Conservation (phyloP, 495 filamentous ascomycete genomes). For the Endocarpon pusillum region DNA sequence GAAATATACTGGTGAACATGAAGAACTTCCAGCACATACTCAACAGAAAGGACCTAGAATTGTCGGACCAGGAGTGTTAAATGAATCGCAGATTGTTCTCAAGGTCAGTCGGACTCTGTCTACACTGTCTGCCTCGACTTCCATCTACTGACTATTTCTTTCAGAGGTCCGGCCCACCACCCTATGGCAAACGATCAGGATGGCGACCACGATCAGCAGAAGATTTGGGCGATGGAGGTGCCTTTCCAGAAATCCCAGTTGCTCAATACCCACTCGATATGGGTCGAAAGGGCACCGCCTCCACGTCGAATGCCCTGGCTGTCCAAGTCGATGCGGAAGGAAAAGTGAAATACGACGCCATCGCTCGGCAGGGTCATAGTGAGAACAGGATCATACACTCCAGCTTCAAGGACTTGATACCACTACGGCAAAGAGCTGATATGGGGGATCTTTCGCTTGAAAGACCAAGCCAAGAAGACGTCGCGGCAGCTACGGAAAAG, state of each 20-base stretch:
- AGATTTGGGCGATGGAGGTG: conserved; percentile 92
- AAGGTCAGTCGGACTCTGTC: conserved; percentile 34
- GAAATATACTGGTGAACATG: conserved; percentile 71
- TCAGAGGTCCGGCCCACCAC: conserved; percentile 68
- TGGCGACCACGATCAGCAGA: conserved; percentile 76
- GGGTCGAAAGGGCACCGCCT: conserved; percentile 57
- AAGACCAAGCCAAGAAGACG: conserved; percentile 69
- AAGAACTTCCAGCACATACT: conserved; percentile 55
- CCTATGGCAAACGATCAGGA: conserved; percentile 67
- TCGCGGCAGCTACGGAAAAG: conserved; percentile 63
- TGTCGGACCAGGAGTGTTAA: conserved; percentile 55
- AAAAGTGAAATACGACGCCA: conserved; percentile 91
- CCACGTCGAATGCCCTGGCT: conserved; percentile 71
- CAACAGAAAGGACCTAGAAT: conserved; percentile 65
- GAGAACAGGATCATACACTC: conserved; percentile 77
- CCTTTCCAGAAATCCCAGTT: conserved; percentile 85
- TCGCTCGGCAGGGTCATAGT: conserved; percentile 77
- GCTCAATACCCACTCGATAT: conserved; percentile 93
- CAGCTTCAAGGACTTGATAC: conserved; percentile 93
- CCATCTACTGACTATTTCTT: background rate
- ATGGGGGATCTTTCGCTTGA: conserved; percentile 86
- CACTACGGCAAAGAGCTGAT: conserved; percentile 81
- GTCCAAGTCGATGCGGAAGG: conserved; percentile 82
- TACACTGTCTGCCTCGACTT: background rate
- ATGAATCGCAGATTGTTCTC: conserved; percentile 74